Percentiles rank a stretch among this genome's conserved stretches.
phyloP scores from a whole-genome alignment of 352 stramenopile genomes.

The Elongisporangium undulatum region DNA sequence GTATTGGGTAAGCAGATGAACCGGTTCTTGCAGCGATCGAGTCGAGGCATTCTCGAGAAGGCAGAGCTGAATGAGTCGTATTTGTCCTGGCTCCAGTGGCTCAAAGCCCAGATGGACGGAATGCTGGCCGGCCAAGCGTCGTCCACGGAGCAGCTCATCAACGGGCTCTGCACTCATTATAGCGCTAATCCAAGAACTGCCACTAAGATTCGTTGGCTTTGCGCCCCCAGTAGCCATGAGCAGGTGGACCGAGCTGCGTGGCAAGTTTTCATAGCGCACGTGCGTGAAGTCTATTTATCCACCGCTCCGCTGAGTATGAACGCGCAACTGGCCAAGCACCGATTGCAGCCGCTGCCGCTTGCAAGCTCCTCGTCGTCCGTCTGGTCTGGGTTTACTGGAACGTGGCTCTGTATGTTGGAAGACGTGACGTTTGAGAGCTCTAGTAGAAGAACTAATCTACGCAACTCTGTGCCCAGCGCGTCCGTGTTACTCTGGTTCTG shows the following conservation, averaged over 20 bases:
- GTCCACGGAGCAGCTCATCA: neutral
- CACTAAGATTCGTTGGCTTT: no score
- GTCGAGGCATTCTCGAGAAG: neutral
- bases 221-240: no score
- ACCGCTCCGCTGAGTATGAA: neutral
- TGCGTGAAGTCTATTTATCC: constrained; percentile 1
- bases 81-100: constrained; percentile 1
- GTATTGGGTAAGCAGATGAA: neutral
- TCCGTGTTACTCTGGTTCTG: constrained; percentile 1
- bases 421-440: no score
- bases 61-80: constrained; percentile 1
- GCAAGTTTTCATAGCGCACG: constrained; percentile 1
- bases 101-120: constrained; percentile 1
- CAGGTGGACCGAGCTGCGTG: neutral
- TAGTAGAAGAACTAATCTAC: no score
- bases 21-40: constrained; percentile 1
- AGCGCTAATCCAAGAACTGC: no score
- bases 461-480: no score
- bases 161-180: no score
- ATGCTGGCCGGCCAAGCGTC: neutral
- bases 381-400: neutral
- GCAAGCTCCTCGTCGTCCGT: no score
- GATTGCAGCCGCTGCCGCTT: neutral
- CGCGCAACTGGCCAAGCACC: neutral
- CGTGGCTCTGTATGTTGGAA: constrained; percentile 2